Base-by-base conservation (phyloP, 2,329 filamentous ascomycete genomes). In the Zasmidium angulare region DNA sequence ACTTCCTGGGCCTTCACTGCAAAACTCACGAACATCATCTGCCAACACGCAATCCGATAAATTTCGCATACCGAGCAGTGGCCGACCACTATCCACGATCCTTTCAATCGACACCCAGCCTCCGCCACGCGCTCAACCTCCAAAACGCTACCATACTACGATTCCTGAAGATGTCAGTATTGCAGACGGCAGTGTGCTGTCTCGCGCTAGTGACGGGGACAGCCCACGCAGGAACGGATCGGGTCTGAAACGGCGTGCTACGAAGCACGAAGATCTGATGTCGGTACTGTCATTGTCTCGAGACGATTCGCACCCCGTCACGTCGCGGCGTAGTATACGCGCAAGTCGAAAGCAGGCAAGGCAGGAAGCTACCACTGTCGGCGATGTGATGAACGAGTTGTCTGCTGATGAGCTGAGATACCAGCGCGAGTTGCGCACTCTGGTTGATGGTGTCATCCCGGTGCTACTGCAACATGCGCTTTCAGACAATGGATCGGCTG, bases 381-480 rank as follows among this genome's bases (percentile, higher is more conserved):
- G 85, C 21, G 91, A 93, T 63, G 79, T 98, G 20, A 83, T 98
- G 73, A 82, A 83, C 54, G 92, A 96, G 70, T 86, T 99, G 63
- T 81, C 85, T 11, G 84, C 89, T 3, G 95, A 98, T 67, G 95
- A 99, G 75, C 79, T 84, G 48, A 89, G 95, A 66, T 99, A 98
- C 71, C 88, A 89, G 76, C 85, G 93, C 56, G 95, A 99, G 75
- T 82, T 99, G 29, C 91, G 92, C 71, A 97, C 95, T 0, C 78
- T 99, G 29, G 93, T 98, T 7, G 93, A 96, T 68, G 95, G 95
- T 57, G 93, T 99, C 21, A 90, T 99, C 57, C 95, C 95, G 0
- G 93, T 98, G 1, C 82, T 99, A 1, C 79, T 99, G 53, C 91
- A 88, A 10, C 91, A 92, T 65, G 90, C 96, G 9, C 83, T 97